Base-by-base conservation (phyloP, 2,329 filamentous ascomycete species). In the Lasiodiplodia citricola region DNA sequence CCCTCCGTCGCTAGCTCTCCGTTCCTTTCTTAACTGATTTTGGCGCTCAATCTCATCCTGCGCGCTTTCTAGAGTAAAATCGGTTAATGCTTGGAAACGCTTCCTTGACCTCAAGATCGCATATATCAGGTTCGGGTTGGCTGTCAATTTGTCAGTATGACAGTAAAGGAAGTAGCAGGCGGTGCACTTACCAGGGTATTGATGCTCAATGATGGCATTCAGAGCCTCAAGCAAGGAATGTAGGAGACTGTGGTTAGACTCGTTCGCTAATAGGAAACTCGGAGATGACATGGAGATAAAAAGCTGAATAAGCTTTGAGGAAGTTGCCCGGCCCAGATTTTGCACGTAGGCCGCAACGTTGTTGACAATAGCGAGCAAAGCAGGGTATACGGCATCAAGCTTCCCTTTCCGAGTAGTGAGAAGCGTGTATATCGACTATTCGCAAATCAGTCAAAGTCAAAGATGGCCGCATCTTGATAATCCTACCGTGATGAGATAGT, bases 251-350 rank as follows among this genome's bases (percentile, higher is more conserved):
- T 98, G 92, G 72, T 99, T 99, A 47, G 88, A 92, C 69, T 99
- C 96, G 74, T 97, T 98, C 8, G 93, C 93, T 21, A 98, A 84
- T 11, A 99, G 83, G 77, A 98, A 99, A 38, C 92, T 93, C 0
- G 96, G 95, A 0, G 94, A 92, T 10, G 95, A 96, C 92, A 98
- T 97, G 41, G 92, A 96, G 4, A 90, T 88, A 77, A 96, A 97
- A 0, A 98, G 84, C 74, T 97, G 94, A 73, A 98, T 85, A 37
- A 98, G 83, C 77, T 94, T 97, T 2, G 91, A 89, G 76, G 92
- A 92, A 18, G 93, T 90, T 3, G 90, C 87, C 4, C 89, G 84
- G 63, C 91, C 93, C 13, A 98, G 83, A 25, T 91, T 88, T 75
- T 96, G 89, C 4, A 96, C 84, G 76, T 97, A 92, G 18, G 96